Evolutionary conservation across 148 eudicot species (phyloP), one percentile per base, ranked within the genome.

Genomic region (Fagopyrum esculentum): DNA sequence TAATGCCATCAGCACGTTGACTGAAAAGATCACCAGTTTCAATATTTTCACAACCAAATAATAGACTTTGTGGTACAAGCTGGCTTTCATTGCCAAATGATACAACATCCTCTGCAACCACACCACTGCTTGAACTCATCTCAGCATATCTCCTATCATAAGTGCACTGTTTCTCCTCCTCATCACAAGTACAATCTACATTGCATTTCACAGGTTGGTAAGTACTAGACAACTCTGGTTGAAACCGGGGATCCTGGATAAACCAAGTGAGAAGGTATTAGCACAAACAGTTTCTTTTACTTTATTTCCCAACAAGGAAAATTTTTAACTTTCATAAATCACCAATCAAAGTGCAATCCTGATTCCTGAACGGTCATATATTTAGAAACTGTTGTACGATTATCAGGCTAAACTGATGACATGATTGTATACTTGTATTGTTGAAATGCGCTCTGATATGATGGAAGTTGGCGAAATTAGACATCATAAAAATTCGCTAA

Each of bases 1-100:
- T 87, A 74, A 89, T 89, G 63, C 93, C 93, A 85, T 89, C 93
- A 83, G 90, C 90, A 69, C 84, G 86, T 75, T 89, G 90, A 77
- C 80, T 87, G 71, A 81, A 89, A 46, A 89, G 87, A 70, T 84
- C 86, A 11, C 93, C 93, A 45, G 89, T 89, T 84, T 89, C 93
- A 72, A 80, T 69, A 82, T 79, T 89, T 81, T 89, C 93, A 80
- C 93, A 89, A 11, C 93, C 93, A 78, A 89, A 89, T 59, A 80
- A 59, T 64, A 50, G 45, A 64, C 9, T 59, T 50, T 76, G 78
- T 51, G 78, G 60, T 19, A 19, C 51, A 48, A 76, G 78, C 51
- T 68, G 56, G 50, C 78, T 76, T 66, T 48, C 72, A 76, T 48
- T 68, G 59, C 78, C 78, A 76, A 76, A 76, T 50, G 78, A 76